Percentiles rank a stretch among this genome's conserved stretches.
These are phyloP conservation scores for Pichia californica DNA, from an alignment of 805 yeast genomes.

Conservation along the genomic window DNA sequence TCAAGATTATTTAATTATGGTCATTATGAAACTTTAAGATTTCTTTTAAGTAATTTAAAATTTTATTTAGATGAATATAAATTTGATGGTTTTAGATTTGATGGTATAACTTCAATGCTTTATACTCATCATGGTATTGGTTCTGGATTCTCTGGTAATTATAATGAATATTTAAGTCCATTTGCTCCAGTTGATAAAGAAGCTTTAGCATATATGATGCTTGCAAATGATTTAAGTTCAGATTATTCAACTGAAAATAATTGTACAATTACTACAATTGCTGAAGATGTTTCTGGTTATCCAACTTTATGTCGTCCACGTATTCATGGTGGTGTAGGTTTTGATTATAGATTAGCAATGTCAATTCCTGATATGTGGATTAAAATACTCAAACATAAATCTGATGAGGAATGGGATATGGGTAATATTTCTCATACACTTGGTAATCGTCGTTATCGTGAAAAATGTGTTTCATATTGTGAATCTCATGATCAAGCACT, in stretches of 20 bases:
- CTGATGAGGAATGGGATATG: conserved; percentile 90
- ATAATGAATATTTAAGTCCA: conserved; percentile 80
- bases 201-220: conserved; percentile 78
- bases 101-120: conserved; percentile 93
- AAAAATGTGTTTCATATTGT: conserved; percentile 84
- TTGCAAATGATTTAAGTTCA: conserved; percentile 76
- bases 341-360: conserved; percentile 91
- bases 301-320: conserved; percentile 86
- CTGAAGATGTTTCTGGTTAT: conserved; percentile 97
- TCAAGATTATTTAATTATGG: conserved; percentile 92
- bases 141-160: conserved; percentile 83
- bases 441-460: conserved; percentile 83
- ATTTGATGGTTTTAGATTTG: conserved; percentile 95
- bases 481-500: conserved; percentile 97
- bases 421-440: conserved; percentile 72
- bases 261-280: conserved; percentile 57
- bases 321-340: conserved; percentile 79
- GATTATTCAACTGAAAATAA: conserved; percentile 35
- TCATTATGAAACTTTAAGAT: conserved; percentile 83
- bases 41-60: conserved; percentile 75
- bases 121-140: conserved; percentile 92
- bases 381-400: conserved; percentile 74
- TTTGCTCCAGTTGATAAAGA: conserved; percentile 76
- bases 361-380: conserved; percentile 99
- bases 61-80: conserved; percentile 75